Evolutionary conservation across 805 yeast genomes (phyloP).

Genomic region (Suhomyces faveliae): DNA sequence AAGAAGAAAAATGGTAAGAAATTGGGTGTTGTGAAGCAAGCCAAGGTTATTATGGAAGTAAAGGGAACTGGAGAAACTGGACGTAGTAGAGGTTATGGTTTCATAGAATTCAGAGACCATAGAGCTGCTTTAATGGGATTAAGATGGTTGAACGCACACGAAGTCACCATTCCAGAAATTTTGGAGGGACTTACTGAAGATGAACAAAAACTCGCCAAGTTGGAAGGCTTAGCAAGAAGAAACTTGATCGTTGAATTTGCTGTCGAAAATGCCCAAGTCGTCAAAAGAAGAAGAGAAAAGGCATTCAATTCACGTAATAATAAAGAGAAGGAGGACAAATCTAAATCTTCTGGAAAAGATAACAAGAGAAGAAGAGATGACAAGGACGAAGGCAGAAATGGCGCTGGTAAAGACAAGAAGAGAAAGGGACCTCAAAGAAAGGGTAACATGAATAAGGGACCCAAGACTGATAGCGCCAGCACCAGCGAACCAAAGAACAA

Average conservation of each 20-base stretch:
- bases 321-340: constrained; percentile 22
- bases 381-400: constrained; percentile 13
- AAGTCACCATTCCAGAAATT: constrained; percentile 70
- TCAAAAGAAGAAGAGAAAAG: constrained; percentile 82
- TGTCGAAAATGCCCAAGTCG: constrained; percentile 89
- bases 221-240: constrained; percentile 61
- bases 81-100: constrained; percentile 95
- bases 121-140: constrained; percentile 91
- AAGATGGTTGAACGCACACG: constrained; percentile 95
- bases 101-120: constrained; percentile 90
- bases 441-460: constrained; percentile 45
- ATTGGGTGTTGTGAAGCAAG: constrained; percentile 88
- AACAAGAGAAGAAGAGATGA: constrained; percentile 26
- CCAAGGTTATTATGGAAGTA: constrained; percentile 89
- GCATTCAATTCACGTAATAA: constrained; percentile 37
- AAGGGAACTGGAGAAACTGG: constrained; percentile 86
- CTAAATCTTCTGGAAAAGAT: constrained; percentile 10
- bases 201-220: constrained; percentile 53
- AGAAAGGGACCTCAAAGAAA: constrained; percentile 34
- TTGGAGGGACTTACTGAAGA: constrained; percentile 68
- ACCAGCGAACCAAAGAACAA: constrained; percentile 13
- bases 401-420: constrained; percentile 20
- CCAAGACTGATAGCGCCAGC: constrained; percentile 3
- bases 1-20: constrained; percentile 62
- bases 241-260: constrained; percentile 93